A percentile compares a stretch with the other conserved stretches of the same genome.
Conservation (phyloP, 306 rosid species). For the Cucurbita pepo region DNA sequence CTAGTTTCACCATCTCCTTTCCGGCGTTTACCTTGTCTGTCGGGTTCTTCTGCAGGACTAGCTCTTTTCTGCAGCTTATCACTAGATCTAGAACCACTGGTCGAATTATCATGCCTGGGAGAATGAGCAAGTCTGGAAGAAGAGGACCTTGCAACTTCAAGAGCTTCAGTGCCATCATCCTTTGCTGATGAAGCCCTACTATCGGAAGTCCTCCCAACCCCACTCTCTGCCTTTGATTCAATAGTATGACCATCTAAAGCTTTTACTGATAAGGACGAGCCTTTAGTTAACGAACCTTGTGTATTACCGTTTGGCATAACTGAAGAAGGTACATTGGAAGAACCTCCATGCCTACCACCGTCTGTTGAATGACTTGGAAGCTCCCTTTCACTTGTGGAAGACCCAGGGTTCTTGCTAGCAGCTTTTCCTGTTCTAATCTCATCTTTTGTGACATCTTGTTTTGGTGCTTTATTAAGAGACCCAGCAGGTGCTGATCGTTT, state of each 20-base stretch:
- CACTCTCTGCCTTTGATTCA: conserved; percentile 58
- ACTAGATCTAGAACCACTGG: conserved; percentile 36
- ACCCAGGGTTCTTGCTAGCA: conserved; percentile 36
- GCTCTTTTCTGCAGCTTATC: conserved; percentile 83
- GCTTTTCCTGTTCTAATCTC: conserved; percentile 72
- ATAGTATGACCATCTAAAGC: conserved; percentile 32
- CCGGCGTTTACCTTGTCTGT: conserved; percentile 77
- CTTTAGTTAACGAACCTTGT: conserved; percentile 31
- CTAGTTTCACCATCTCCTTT: conserved; percentile 69
- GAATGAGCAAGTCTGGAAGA: conserved; percentile 67
- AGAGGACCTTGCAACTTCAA: conserved; percentile 47
- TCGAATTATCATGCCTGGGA: conserved; percentile 60
- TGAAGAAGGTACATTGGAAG: conserved; percentile 30
- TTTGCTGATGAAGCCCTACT: conserved; percentile 37
- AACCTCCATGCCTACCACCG: conserved; percentile 33
- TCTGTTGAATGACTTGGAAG: conserved; percentile 36
- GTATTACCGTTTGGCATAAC: conserved; percentile 44
- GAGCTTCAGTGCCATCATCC: conserved; percentile 57
- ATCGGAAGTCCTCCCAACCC: conserved; percentile 47
- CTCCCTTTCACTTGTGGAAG: conserved; percentile 47
- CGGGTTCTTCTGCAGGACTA: conserved; percentile 83
- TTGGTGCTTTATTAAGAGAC: conserved; percentile 44
- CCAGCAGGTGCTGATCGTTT: conserved; percentile 53
- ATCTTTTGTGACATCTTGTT: conserved; percentile 69
- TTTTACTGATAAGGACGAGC: conserved; percentile 28